Conservation (phyloP, 768 basidiomycete genomes). For the Phylloporus sp. region DNA sequence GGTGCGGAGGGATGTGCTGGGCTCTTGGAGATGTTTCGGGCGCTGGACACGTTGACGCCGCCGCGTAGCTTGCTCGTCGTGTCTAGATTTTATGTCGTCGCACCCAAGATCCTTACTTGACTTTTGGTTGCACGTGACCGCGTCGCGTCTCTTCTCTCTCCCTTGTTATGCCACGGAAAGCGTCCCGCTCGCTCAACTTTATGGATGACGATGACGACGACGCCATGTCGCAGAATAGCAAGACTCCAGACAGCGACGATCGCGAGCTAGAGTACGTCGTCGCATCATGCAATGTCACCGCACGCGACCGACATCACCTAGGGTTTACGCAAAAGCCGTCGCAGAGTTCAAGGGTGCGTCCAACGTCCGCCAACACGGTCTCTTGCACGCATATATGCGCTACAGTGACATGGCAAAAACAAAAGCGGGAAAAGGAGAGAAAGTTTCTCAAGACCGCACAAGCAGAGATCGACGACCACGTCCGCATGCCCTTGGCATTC, state of each 20-base stretch:
- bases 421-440: slow-evolving; percentile 23
- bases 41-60: slow-evolving; percentile 26
- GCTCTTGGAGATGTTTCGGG: slow-evolving; percentile 16
- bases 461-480: slow-evolving; percentile 26
- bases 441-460: slow-evolving; percentile 20
- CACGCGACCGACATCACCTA: slow-evolving; percentile 1
- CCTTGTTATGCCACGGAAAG: slow-evolving; percentile 13
- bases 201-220: slow-evolving; percentile 15
- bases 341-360: slow-evolving; percentile 30
- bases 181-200: slow-evolving; percentile 6
- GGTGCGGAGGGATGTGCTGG: slow-evolving; percentile 10
- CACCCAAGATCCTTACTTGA: slow-evolving; percentile 5
- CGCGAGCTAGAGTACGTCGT: slow-evolving; percentile 23
- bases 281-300: background rate
- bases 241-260: slow-evolving; percentile 23
- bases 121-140: slow-evolving; percentile 20
- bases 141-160: background rate
- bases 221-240: slow-evolving; percentile 15
- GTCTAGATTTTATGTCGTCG: slow-evolving; percentile 25
- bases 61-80: slow-evolving; percentile 28
- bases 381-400: background rate
- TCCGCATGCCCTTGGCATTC: slow-evolving; percentile 1
- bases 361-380: background rate
- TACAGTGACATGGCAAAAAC: slow-evolving; percentile 31
- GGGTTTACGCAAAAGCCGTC: slow-evolving; percentile 28